Base-by-base conservation (phyloP, 129 eudicot genomes). In the Flaveria bidentis region DNA sequence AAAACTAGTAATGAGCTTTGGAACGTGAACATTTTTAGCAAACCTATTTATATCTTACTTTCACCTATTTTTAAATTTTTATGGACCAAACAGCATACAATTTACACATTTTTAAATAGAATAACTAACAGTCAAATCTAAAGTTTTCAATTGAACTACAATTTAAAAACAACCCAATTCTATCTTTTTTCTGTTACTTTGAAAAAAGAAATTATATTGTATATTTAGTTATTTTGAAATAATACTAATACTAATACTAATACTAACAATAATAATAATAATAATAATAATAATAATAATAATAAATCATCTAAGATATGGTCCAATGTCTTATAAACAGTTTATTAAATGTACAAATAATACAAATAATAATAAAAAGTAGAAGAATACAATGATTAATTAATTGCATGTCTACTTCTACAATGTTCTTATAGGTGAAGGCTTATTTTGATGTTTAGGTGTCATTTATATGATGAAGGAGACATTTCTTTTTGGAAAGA, bases 401-500 rank as follows among this genome's bases (percentile, higher is more conserved):
- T 15, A 18, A 68, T 67, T 56, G 71, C 71, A 70, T 78, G 64
- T 20, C 65, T 5, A 28, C 72, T 78, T 78, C 77, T 70, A 71
- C 77, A 78, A 33, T 60, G 72, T 78, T 78, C 77, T 79, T 18
- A 62, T 25, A 68, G 55, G 28, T 25, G 15, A 52, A 53, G 9
- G 39, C 81, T 22, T 77, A 53, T 55, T 53, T 67, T 69, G n/a
- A 60, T 71, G 82, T 70, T 61, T 79, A 71, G 67, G 56, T 71
- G 78, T 71, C 77, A 61, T 36, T 46, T 9, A 46, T n/a, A 70
- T 78, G 71, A 60, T 78, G 76, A 62, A 26, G 56, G 76, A 36
- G 77, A 71, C 72, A 78, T 9, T 71, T 78, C 65, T 69, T 60
- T 79, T 71, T 71, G 82, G 77, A 25, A 61, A 71, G 72, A 79